Evolutionary conservation across 257 asterid species (phyloP), one percentile per base, ranked within the genome.

Genomic region (Primulina tabacum): DNA sequence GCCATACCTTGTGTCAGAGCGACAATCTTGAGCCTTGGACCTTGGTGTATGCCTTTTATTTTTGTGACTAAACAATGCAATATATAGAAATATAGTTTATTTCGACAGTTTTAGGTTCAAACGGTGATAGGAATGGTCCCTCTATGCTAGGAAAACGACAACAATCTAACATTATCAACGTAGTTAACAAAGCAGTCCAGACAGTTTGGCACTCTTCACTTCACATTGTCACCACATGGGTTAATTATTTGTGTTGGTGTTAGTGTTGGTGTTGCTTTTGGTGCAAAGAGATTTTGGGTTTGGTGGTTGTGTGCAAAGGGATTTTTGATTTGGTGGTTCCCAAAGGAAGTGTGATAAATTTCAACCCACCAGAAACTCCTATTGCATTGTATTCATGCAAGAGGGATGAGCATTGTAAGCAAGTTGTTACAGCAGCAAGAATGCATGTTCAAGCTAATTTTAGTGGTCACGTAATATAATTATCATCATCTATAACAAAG

Each of bases 371-470:
- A 47, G 9, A 12, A 47, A 47, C 55, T 47, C 7, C 55, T 47
- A 47, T 4, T 47, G 4, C 4, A 4, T 18, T n/a, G 12, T 8
- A 32, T 33, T 75, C 91, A 82, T 79, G 82, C 80, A 71, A 75
- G 71, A 70, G 7, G 83, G 28, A 75, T 81, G 90, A 64, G 43
- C 29, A 28, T 11, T 35, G n/a, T 14, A 14, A 43, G 53, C 14
- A 43, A 61, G 86, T 82, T 65, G 95, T 79, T 85, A 63, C 62
- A 71, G 56, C 87, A 82, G 69, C 78, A 81, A 79, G 65, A 70
- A 61, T 69, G 86, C 86, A 67, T 88, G 91, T 61, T 62, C 70
- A 69, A 77, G 76, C 80, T 79, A 78, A 68, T 68, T 32, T 32
- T 34, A 73, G 11, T 6, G 33, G 18, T 28, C n/a, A 29, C 77